Evolutionary conservation across 2,329 filamentous ascomycete species (phyloP).

Genomic region (Fusarium pseudocircinatum): DNA sequence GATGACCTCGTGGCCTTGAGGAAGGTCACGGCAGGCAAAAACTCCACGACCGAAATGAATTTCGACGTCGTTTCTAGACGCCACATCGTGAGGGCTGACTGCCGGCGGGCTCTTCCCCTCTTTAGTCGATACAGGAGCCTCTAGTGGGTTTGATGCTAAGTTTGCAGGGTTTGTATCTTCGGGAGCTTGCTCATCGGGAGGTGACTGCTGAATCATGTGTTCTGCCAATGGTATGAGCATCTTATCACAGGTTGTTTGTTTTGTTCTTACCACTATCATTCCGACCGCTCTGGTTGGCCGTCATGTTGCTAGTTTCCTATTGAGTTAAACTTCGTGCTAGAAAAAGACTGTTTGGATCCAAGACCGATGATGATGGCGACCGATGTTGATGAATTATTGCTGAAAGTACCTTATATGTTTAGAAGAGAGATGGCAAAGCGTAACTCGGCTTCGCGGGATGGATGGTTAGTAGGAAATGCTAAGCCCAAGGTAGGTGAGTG

Average conservation of each 20-base stretch:
- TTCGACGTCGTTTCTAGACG: background rate
- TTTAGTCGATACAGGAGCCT: background rate
- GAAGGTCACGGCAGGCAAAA: constrained; percentile 24
- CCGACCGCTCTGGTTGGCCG: background rate
- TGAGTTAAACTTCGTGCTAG: background rate
- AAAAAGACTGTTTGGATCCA: constrained; percentile 13
- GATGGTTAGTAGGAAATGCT: background rate
- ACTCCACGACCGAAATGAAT: constrained; percentile 31
- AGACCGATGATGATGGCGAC: constrained; percentile 1
- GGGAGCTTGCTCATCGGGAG: background rate
- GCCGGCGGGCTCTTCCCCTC: background rate
- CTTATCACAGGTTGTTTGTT: background rate
- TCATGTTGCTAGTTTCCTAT: background rate
- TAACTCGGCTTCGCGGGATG: background rate
- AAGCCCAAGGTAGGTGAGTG: background rate
- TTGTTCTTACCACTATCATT: background rate
- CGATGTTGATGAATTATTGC: background rate
- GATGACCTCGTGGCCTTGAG: constrained; percentile 23
- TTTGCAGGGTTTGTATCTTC: background rate
- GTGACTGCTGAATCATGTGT: background rate
- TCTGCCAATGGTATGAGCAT: background rate
- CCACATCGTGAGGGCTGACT: background rate
- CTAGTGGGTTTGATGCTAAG: background rate
- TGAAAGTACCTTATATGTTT: background rate
- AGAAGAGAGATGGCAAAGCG: background rate